Evolutionary conservation across 2,329 filamentous ascomycete species (phyloP).

Genomic region (Pochonia chlamydosporia): DNA sequence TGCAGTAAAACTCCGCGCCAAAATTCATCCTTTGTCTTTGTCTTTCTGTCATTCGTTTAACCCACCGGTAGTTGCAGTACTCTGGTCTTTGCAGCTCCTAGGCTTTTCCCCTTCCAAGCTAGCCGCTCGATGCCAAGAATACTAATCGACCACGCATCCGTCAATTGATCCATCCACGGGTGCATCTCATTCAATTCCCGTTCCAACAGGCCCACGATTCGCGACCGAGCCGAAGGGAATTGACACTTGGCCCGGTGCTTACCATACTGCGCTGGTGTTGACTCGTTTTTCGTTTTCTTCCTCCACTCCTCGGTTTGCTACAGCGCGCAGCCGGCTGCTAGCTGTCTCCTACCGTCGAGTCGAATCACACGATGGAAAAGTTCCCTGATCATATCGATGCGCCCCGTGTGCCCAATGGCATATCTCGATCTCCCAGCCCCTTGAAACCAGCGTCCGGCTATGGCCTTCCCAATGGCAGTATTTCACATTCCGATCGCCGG

Average conservation of each 20-base stretch:
- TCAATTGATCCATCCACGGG: too few species aligned
- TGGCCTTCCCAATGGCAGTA: conserved; percentile 19
- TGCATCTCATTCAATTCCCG: too few species aligned
- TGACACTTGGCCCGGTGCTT: too few species aligned
- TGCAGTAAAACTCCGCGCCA: neutral
- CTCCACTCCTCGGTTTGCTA: neutral
- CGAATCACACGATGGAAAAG: conserved; percentile 45
- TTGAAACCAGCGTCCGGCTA: conserved; percentile 19
- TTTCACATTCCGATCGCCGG: conserved; percentile 16
- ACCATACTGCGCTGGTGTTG: too few species aligned
- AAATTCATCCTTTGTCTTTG: neutral
- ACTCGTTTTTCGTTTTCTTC: too few species aligned
- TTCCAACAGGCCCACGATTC: too few species aligned
- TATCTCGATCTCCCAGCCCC: conserved; percentile 21
- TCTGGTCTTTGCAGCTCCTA: too few species aligned
- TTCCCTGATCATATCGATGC: conserved; percentile 51
- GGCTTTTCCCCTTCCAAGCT: neutral
- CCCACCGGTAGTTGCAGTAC: neutral
- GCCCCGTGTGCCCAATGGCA: conserved; percentile 21
- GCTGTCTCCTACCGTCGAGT: neutral
- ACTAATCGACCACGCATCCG: neutral
- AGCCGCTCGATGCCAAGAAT: neutral
- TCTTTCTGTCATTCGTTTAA: conserved; percentile 1
- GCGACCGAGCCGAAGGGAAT: too few species aligned
- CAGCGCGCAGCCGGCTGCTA: neutral